These are phyloP conservation scores for Heliamphora pulchella DNA, from an alignment of 179 eudicot species.

Conservation along the genomic window DNA sequence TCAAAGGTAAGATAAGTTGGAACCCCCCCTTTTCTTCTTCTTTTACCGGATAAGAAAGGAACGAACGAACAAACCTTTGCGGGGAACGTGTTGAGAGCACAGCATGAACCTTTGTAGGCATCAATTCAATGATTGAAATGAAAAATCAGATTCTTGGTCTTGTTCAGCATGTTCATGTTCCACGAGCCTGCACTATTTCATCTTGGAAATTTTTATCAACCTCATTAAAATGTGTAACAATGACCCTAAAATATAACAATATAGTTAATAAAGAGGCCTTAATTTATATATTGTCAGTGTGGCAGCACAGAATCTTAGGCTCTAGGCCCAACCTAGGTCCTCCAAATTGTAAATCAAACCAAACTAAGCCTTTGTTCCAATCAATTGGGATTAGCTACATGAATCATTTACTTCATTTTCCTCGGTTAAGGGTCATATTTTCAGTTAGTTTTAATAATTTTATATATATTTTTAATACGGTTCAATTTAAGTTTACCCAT, in stretches of 20 bases:
- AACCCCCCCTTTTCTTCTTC: background rate
- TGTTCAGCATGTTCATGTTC: background rate
- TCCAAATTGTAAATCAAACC: background rate
- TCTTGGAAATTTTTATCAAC: no score
- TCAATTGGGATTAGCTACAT: no score
- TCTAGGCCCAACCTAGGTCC: background rate
- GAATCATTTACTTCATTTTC: no score
- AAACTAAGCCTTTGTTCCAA: no score
- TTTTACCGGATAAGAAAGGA: background rate
- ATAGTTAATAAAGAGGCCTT: background rate
- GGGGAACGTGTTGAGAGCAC: background rate
- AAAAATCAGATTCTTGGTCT: background rate
- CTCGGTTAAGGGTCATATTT: no score
- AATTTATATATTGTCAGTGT: background rate
- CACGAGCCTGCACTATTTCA: no score
- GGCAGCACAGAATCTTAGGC: background rate
- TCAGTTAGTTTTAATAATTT: no score
- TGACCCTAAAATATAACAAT: background rate
- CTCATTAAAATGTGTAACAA: no score
- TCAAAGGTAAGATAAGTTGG: slow-evolving; percentile 35
- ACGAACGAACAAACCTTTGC: background rate
- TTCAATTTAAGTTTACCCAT: no score
- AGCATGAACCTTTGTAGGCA: background rate
- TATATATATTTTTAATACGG: no score
- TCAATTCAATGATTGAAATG: background rate